These are phyloP conservation scores for Parathielavia appendiculata DNA, from an alignment of 495 filamentous ascomycete species.

Conservation along the genomic window DNA sequence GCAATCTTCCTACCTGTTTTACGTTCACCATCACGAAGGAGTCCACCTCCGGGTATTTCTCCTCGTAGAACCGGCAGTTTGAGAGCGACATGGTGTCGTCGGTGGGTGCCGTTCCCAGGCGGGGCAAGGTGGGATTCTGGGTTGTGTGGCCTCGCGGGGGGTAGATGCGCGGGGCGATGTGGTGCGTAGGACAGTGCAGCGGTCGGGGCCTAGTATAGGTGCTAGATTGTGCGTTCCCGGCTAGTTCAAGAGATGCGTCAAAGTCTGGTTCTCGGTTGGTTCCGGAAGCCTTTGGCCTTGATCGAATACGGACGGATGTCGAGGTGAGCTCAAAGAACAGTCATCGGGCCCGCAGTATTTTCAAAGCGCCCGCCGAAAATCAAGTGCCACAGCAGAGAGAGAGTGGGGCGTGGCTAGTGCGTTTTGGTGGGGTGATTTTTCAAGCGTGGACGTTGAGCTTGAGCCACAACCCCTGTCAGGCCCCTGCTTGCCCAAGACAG, in stretches of 20 bases:
- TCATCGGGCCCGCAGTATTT: slow-evolving; percentile 30
- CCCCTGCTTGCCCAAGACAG: not conserved
- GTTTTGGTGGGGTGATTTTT: slow-evolving; percentile 12
- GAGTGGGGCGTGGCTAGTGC: slow-evolving; percentile 29
- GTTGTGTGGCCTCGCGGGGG: not conserved
- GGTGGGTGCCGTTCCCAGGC: slow-evolving; percentile 27
- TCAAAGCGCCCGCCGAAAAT: slow-evolving; percentile 28
- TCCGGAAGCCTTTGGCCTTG: not conserved
- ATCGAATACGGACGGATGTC: slow-evolving; percentile 1
- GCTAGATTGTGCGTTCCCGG: not conserved
- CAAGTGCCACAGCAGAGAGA: slow-evolving; percentile 15
- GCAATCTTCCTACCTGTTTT: slow-evolving; percentile 63
- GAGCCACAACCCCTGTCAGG: not conserved
- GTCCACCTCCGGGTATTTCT: slow-evolving; percentile 85
- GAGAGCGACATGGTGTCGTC: slow-evolving; percentile 81
- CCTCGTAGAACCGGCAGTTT: slow-evolving; percentile 98
- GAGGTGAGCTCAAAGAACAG: slow-evolving; percentile 22
- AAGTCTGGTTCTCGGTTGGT: slow-evolving; percentile 9
- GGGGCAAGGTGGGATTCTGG: slow-evolving; percentile 19
- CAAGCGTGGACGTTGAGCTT: not conserved
- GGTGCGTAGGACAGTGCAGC: not conserved
- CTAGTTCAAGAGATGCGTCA: not conserved
- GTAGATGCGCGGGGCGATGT: slow-evolving; percentile 6
- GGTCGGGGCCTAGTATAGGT: not conserved
- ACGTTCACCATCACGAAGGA: slow-evolving; percentile 99